phyloP scores from a whole-genome alignment of 163 green algal species.

The Scenedesmus sp. region DNA sequence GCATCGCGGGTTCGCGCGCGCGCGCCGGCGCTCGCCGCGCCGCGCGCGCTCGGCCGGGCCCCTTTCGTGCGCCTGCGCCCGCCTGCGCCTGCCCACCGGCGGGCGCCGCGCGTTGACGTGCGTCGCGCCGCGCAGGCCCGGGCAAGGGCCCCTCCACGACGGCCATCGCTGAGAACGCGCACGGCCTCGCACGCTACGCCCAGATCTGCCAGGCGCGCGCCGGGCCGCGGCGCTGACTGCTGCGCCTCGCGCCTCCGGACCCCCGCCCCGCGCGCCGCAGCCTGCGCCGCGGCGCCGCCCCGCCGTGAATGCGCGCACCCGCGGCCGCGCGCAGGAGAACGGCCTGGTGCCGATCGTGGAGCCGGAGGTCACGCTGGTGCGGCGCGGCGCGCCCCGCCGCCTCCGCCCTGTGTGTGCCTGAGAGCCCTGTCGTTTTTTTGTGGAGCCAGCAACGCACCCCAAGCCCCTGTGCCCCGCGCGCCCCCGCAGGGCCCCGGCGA shows the following conservation, averaged over 20 bases:
- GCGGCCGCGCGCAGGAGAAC: slow-evolving; percentile 53
- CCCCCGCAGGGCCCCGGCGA: slow-evolving; percentile 58
- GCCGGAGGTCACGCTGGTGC: slow-evolving; percentile 90
- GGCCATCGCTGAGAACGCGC: slow-evolving; percentile 85
- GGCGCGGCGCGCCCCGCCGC: slow-evolving; percentile 52
- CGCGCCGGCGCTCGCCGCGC: background rate
- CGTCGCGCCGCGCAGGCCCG: slow-evolving; percentile 12
- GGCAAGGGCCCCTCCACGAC: slow-evolving; percentile 66
- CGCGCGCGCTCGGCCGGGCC: too few relatives aligned
- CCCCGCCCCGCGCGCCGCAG: too few relatives aligned
- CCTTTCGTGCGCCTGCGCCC: too few relatives aligned
- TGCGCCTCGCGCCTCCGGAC: too few relatives aligned
- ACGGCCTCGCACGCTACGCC: slow-evolving; percentile 92
- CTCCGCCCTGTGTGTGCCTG: too few relatives aligned
- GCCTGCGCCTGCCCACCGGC: too few relatives aligned
- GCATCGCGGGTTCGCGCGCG: slow-evolving; percentile 61
- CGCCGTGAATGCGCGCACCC: too few relatives aligned
- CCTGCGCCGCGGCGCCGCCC: too few relatives aligned
- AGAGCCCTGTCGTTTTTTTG: background rate
- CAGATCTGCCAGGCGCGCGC: slow-evolving; percentile 67
- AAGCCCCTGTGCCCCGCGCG: too few relatives aligned
- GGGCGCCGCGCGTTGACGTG: too few relatives aligned
- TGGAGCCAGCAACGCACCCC: background rate
- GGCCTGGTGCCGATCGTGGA: slow-evolving; percentile 97
- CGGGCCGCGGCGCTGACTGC: too few relatives aligned